phyloP scores from a whole-genome alignment of 495 filamentous ascomycete genomes.

The Penicillium nucicola region DNA sequence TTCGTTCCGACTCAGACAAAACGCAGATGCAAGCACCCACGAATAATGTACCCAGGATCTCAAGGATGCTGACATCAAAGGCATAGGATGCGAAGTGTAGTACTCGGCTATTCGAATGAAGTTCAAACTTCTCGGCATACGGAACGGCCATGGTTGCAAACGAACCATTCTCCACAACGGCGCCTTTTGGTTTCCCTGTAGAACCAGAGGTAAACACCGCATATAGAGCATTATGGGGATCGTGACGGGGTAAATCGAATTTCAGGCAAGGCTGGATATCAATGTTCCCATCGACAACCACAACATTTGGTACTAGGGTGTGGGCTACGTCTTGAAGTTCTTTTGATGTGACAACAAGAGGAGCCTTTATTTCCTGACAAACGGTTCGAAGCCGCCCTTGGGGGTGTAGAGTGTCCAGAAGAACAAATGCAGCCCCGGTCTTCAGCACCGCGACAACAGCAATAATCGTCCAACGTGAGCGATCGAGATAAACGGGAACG shows the following conservation, averaged over 20 bases:
- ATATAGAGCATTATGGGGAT: constrained; percentile 14
- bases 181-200: constrained; percentile 37
- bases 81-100: constrained; percentile 45
- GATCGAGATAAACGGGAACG: constrained; percentile 46
- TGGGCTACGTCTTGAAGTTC: constrained; percentile 18
- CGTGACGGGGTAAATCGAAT: too few species aligned
- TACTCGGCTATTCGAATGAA: constrained; percentile 29
- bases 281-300: too few species aligned
- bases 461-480: constrained; percentile 40
- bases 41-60: constrained; percentile 36
- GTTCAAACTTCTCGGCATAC: constrained; percentile 21
- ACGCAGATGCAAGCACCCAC: constrained; percentile 42
- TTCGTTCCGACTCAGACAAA: constrained; percentile 31
- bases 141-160: constrained; percentile 2
- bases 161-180: constrained; percentile 18
- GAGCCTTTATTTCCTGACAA: not conserved
- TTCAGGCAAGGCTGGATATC: too few species aligned
- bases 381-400: constrained; percentile 13
- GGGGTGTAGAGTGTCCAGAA: constrained; percentile 47
- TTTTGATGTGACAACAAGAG: constrained; percentile 27
- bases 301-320: not conserved
- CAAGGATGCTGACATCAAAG: constrained; percentile 39
- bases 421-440: constrained; percentile 46
- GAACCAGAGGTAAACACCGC: constrained; percentile 37
- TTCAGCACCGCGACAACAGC: constrained; percentile 37